Percentiles rank a stretch among this genome's conserved stretches.
These are phyloP conservation scores for Omphalea diandra DNA, from an alignment of 441 rosid species.

Conservation along the genomic window DNA sequence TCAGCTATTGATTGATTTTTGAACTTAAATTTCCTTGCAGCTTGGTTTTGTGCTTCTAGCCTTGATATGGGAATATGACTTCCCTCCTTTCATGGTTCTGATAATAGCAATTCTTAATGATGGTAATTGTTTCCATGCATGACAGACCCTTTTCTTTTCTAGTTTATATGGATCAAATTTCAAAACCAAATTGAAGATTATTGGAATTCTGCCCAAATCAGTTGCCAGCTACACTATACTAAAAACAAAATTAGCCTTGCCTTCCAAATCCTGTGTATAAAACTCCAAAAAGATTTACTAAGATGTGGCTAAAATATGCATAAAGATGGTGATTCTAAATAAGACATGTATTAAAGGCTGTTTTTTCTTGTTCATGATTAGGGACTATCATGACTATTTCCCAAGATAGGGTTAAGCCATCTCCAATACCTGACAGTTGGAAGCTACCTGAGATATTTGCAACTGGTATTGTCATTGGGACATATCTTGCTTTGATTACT, in stretches of 20 bases:
- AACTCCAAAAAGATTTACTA: no score
- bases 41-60: constrained; percentile 94
- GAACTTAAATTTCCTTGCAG: constrained; percentile 41
- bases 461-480: constrained; percentile 87
- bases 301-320: no score
- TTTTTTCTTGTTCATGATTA: constrained; percentile 27
- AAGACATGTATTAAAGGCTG: neutral
- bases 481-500: constrained; percentile 83
- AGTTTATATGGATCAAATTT: neutral
- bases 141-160: no score
- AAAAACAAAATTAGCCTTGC: no score
- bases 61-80: constrained; percentile 91
- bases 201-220: neutral
- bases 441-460: constrained; percentile 93
- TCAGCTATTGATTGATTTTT: constrained; percentile 4
- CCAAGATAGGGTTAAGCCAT: constrained; percentile 90
- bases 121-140: constrained; percentile 61
- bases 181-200: neutral
- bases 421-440: constrained; percentile 93
- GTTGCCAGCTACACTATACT: no score
- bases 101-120: constrained; percentile 92
- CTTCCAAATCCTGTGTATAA: no score
- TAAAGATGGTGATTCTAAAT: no score
- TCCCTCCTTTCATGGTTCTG: constrained; percentile 98
- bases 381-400: constrained; percentile 98